Evolutionary conservation across 345 rosid species (phyloP), one percentile per base, ranked within the genome.

Genomic region (Murraya paniculata): DNA sequence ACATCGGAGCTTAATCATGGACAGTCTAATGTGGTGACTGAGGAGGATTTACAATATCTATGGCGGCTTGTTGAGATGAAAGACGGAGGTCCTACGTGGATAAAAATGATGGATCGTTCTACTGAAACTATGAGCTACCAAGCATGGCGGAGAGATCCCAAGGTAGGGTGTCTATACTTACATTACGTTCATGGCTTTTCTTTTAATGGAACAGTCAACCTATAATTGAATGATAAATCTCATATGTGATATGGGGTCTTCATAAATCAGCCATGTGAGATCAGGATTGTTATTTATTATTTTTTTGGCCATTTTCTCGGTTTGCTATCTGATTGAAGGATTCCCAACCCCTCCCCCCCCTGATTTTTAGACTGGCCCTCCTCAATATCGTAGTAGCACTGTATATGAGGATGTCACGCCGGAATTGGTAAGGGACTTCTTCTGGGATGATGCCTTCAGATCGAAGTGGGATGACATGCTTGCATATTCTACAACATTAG

Each of bases 391-490:
- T 25, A 87, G 86, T 76, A 78, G 85, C 71, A 93, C 95, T 0
- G 84, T 93, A 35, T 89, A 91, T 70, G 97, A 94, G 82, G 87
- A 91, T 84, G 91, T 90, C 59, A 79, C 87, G 1, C 87, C 98
- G 11, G 91, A 87, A 84, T 60, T 80, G 67, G 83, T 91, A 81
- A 90, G 95, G 81, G 97, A 91, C 78, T 93, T 93, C 74, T 94
- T 90, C 72, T 91, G 97, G 98, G 98, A 92, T 30, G 93, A 92
- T 74, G 91, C 85, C 66, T 94, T 91, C 75, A 86, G 95, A 71
- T 79, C 86, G 30, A 83, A 84, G 73, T 94, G 98, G 96, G 96
- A 92, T 74, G 87, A 91, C 81, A 94, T 91, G 98, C 98, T 94
- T 77, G 81, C 88, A 50, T 60, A 64, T 79, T 83, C 89, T 64